Base-by-base conservation (phyloP, 2,329 filamentous ascomycete species). In the Ophiostoma piceae region DNA sequence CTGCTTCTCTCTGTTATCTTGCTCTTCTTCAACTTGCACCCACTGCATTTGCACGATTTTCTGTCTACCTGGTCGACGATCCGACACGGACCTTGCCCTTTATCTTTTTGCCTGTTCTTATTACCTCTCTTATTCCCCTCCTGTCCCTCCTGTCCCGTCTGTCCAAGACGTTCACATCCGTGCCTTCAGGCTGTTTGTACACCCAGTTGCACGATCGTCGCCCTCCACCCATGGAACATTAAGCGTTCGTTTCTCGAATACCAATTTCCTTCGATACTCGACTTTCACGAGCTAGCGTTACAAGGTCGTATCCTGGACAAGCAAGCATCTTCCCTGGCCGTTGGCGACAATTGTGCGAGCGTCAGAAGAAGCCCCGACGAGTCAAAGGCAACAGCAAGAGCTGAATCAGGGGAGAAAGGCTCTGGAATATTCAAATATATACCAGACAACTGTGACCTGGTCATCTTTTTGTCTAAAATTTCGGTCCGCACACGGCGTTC, bases 41-140 rank as follows among this genome's bases (percentile, higher is more conserved):
- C 26, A 3, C 32, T 32, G 26, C 57, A 22, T 3, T 60, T 66
- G 11, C 35, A 12, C 41, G 3, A 60, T 16, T 5, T 29, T 66
- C 51, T 32, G 2, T 43, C 66, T 35, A 64, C 65, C 57, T 66
- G n/a, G 68, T 11, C 22, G 70, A 32, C 54, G 68, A 71, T 71
- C 68, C 9, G 64, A 71, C 70, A 57, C 65, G 60, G 60, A 22
- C 60, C 57, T 62, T 37, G 22, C 22, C 16, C 67, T n/a, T 66
- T 29, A 9, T 67, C 11, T 22, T 29, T 12, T n/a, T 65, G 22
- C 51, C 51, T 26, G n/a, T 57, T 57, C 51, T 57, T 57, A 57
- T 4, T 57, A 26, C 51, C 7, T 57, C 51, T 57, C 1, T 8
- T 57, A 57, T 57, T 57, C 9, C 51, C n/a, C 22, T 26, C 8